These are phyloP conservation scores for Physaria fendleri DNA, from an alignment of 345 rosid genomes.

Conservation along the genomic window DNA sequence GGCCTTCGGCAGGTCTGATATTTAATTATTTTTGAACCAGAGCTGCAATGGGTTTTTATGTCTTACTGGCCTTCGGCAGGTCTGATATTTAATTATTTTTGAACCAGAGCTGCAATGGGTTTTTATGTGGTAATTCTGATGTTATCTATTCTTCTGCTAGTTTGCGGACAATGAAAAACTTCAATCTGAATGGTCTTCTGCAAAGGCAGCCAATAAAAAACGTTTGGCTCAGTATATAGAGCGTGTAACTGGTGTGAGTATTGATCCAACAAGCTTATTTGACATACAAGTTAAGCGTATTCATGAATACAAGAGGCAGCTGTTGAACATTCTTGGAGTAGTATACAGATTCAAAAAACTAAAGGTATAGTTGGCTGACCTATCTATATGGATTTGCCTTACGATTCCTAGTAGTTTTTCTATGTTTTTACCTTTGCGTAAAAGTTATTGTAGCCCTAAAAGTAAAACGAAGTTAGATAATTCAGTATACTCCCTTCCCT, in stretches of 20 bases:
- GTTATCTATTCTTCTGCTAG: constrained; percentile 42
- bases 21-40: background rate
- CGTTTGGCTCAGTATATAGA: constrained; percentile 65
- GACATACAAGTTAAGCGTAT: constrained; percentile 98
- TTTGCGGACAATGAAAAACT: constrained; percentile 66
- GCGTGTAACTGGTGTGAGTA: constrained; percentile 70
- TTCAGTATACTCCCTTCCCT: background rate
- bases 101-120: background rate
- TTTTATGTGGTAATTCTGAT: constrained; percentile 10
- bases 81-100: constrained; percentile 26
- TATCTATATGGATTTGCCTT: background rate
- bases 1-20: constrained; percentile 73
- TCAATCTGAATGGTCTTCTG: constrained; percentile 89
- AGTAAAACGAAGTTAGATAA: background rate
- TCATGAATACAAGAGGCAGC: constrained; percentile 96
- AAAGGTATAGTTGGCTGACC: constrained; percentile 50
- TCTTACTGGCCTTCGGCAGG: constrained; percentile 77
- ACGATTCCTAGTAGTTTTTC: background rate
- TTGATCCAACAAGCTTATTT: constrained; percentile 77
- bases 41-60: constrained; percentile 1
- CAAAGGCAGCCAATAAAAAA: constrained; percentile 83
- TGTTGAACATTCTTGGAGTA: constrained; percentile 83
- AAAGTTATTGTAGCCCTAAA: background rate
- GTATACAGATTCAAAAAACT: constrained; percentile 84
- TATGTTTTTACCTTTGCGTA: background rate